Evolutionary conservation across 768 basidiomycete genomes (phyloP).

Genomic region (Sporobolomyces pararoseus): DNA sequence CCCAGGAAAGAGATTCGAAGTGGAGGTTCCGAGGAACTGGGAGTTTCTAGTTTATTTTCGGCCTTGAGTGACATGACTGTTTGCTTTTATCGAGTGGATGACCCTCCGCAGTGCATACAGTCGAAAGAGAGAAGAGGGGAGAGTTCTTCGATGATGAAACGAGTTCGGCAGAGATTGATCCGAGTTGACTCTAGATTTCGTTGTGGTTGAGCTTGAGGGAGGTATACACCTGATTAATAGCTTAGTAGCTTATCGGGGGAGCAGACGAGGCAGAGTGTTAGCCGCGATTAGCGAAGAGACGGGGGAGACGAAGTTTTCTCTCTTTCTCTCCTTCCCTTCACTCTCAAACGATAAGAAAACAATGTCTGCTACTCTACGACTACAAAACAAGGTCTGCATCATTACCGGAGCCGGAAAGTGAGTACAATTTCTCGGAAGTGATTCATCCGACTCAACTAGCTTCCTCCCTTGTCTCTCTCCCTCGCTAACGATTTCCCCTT

Average conservation of each 20-base stretch:
- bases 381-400: conserved; percentile 60
- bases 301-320: neutral
- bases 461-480: neutral
- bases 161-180: too few species aligned
- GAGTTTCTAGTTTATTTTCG: too few species aligned
- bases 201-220: neutral
- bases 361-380: conserved; percentile 33
- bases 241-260: neutral
- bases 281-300: conserved; percentile 3
- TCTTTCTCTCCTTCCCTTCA: neutral
- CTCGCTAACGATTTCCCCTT: neutral
- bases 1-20: conserved; percentile 43
- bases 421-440: conserved; percentile 53
- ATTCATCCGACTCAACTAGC: too few species aligned
- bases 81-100: too few species aligned
- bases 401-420: conserved; percentile 87
- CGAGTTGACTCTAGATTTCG: too few species aligned
- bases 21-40: neutral
- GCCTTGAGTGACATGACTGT: too few species aligned
- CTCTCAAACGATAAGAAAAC: neutral
- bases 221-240: neutral
- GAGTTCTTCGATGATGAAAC: too few species aligned
- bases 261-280: too few species aligned
- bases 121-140: too few species aligned
- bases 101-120: neutral